These are phyloP conservation scores for Flaveria bidentis DNA, from an alignment of 129 eudicot genomes.

Conservation along the genomic window DNA sequence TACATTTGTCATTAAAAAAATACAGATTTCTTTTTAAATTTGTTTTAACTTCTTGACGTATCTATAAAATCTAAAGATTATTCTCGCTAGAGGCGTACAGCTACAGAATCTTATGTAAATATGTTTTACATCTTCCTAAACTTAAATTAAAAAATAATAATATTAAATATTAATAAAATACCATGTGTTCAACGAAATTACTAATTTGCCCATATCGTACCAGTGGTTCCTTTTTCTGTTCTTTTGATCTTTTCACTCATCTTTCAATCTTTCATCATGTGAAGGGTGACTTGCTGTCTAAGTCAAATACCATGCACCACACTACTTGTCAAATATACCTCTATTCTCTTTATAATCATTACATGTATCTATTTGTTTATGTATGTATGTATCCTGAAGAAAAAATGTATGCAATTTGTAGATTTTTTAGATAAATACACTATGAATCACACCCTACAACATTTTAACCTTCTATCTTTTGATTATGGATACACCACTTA, in stretches of 20 bases:
- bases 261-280: conserved; percentile 21
- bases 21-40: too few species aligned
- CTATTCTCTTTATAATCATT: not conserved
- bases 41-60: too few species aligned
- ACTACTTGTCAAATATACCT: not conserved
- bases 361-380: too few species aligned
- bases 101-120: conserved; percentile 35
- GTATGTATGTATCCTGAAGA: too few species aligned
- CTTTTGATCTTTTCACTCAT: not conserved
- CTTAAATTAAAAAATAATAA: not conserved
- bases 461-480: too few species aligned
- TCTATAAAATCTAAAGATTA: too few species aligned
- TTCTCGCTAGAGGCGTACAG: not conserved
- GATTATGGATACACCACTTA: too few species aligned
- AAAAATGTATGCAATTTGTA: too few species aligned
- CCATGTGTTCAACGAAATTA: not conserved
- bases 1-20: too few species aligned
- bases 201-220: not conserved
- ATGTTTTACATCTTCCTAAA: conserved; percentile 18
- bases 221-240: not conserved
- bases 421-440: too few species aligned
- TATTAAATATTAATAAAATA: conserved; percentile 10
- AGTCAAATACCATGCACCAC: conserved; percentile 36
- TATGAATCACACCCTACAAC: too few species aligned
- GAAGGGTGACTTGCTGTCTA: conserved; percentile 36